Base-by-base conservation (phyloP, 768 basidiomycete species). In the Tubosaeta sp. region DNA sequence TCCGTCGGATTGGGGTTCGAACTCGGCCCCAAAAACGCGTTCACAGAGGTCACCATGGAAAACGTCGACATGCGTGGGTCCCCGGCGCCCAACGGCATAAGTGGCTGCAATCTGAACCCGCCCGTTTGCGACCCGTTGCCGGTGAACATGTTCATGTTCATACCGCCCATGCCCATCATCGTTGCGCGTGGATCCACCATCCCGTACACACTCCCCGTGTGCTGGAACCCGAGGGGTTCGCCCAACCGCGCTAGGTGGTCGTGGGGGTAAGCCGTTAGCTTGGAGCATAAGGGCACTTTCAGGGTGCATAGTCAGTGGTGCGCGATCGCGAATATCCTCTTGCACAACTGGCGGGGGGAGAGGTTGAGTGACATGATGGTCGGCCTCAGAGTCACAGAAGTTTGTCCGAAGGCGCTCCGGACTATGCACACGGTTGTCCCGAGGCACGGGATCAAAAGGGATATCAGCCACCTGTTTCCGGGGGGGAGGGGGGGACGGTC, bases 11-110 rank as follows among this genome's bases (percentile, higher is more conserved):
- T 83, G 14, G 88, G 80, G 59, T 84, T 88, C 66, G 77, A 72
- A 62, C 84, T 94, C 12, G 90, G 86, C 5, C 84, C 81, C 34
- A 86, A 80, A 59, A 95, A 89, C 4, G 89, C 85, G 67, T 91
- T 91, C 54, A 84, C 84, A 5, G 86, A 84, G 14, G 92, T 95
- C 49, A 91, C 91, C 70, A 93, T 77, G 46, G 91, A 94, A 76
- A 91, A 90, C 7, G 84, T 88, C 49, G 91, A 94, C 78, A 92
- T 81, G 8, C 90, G 86, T 37, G 83, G 76, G 43, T 79, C 76
- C 19, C 71, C 70, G 43, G 56, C 65, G 46, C 81, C 76, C 11
- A 77, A 61, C 14, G 80, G 74, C 41, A 80, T 76, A 22, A 76
- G 66, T 6, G 81, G 75, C 0, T 79, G 76, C 45, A 77, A 68